Percentiles rank a stretch among this genome's conserved stretches.
These are phyloP conservation scores for Dendrobium catenatum DNA, from an alignment of 106 monocot genomes.

Conservation along the genomic window DNA sequence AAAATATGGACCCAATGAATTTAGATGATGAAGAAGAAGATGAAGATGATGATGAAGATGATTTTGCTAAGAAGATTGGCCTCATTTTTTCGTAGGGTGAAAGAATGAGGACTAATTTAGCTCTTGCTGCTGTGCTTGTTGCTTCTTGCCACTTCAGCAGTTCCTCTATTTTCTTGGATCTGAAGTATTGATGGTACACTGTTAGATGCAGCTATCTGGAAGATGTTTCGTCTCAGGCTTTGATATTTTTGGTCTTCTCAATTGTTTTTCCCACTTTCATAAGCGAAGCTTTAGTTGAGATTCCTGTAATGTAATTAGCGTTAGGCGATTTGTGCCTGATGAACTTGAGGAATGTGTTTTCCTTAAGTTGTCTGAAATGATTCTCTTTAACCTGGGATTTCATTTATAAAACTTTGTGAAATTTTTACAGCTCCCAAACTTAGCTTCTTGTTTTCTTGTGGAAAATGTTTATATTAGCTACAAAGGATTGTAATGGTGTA, in stretches of 20 bases:
- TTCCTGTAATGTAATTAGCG: neutral
- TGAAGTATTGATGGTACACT: too few species aligned
- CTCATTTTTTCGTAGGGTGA: constrained; percentile 24
- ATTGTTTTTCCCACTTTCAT: neutral
- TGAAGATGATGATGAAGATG: constrained; percentile 62
- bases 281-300: neutral
- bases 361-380: neutral
- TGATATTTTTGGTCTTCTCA: neutral
- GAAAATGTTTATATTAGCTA: too few species aligned
- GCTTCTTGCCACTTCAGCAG: neutral
- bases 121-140: neutral
- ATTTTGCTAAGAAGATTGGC: constrained; percentile 61
- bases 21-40: constrained; percentile 26
- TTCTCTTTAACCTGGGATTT: neutral
- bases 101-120: neutral
- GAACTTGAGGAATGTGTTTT: neutral
- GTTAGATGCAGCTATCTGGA: too few species aligned
- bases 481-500: too few species aligned
- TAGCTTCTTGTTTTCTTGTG: neutral
- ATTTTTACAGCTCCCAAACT: neutral
- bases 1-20: constrained; percentile 6
- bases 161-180: neutral
- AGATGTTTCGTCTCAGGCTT: neutral
- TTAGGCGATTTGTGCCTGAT: neutral
- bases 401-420: neutral